Evolutionary conservation across 352 stramenopile genomes (phyloP), one percentile per base, ranked within the genome.

Genomic region (Saprolegnia diclina): DNA sequence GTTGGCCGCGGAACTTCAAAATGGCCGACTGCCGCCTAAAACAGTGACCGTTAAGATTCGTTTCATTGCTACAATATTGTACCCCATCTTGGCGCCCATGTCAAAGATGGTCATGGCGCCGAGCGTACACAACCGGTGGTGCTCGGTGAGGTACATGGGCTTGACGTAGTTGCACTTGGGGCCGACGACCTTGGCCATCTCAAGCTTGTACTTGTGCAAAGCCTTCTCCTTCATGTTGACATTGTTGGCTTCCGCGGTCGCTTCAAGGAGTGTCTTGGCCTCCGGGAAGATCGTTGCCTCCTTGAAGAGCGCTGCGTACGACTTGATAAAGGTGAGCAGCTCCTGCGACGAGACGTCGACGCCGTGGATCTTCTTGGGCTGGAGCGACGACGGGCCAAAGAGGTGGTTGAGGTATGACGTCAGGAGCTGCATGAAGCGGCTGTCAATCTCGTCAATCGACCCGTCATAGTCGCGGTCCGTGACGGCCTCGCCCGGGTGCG

Each of bases 191-290:
- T 80, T 85, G 67, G 98, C 94, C 94, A 99, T 98, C 68, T 94
- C 81, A 14, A 89, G 83, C 78, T 97, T 97, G 79, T 99, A 99
- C 46, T 85, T 84, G 63, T 79, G 71, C 61, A 95, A 65, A 35
- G 83, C 84, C 73, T 93, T 92, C 74, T 91, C 84, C 32, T 81
- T 79, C 77, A 89, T 88, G 80, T 99, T 99, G 42, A 92, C 82
- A 74, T 99, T 99, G 83, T 99, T 99, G 26, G 96, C 96, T 70
- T 97, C 87, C 0, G 96, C 94, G 7, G 97, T 99, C 6, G 97
- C 97, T 69, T 98, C 95, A 21, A 99, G 76, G 74, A 99, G 81
- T 37, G 97, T 99, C 80, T 97, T 97, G 4, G 97, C 96, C 74
- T 99, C 93, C 0, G 97, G 97, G 76, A 99, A 99, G 61, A 96